Evolutionary conservation across 495 filamentous ascomycete genomes (phyloP), one percentile per base, ranked within the genome.

Genomic region (Durotheca rogersii): DNA sequence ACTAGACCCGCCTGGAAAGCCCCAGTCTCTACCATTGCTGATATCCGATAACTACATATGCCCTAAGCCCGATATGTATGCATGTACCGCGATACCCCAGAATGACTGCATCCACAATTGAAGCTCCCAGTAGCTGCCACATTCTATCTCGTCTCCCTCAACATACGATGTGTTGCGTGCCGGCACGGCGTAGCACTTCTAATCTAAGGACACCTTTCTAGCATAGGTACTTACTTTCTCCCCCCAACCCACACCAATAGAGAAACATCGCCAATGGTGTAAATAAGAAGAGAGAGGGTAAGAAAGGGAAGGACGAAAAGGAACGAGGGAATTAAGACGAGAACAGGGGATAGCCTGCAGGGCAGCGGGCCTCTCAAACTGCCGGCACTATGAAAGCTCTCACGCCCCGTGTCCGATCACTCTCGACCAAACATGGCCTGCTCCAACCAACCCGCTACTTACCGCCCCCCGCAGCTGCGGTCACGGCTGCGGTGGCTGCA

Each of bases 321-420:
- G 9, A 27, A 27, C 9, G 4, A 4, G 4, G 4, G 23, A 27
- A 27, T 4, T 27, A 27, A 9, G 4, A 4, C 23, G 23, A 9
- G 23, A 27, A 9, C 4, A 27, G 4, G 9, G 9, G 9, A 27
- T 4, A 4, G 9, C 9, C 23, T 27, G 9, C 23, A 35, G 14
- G 18, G 10, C n/a, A 4, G 9, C n/a, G 9, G 10, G 42, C 2
- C 12, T 40, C 7, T 15, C 14, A 40, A 18, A 10, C 3, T 5
- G n/a, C 29, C n/a, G 17, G 6, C 32, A 53, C 41, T 18, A 59
- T 59, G 56, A 59, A 59, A 50, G 41, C 35, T 18, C 40, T 59
- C 31, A 53, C 45, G 16, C 56, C 56, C 25, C 29, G 50, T 47
- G 49, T 59, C 31, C 40, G 45, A 39, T 59, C 56, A 10, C 6